Evolutionary conservation across 108 stramenopile species (phyloP), one percentile per base, ranked within the genome.

Genomic region (Mediolabrus comicus): DNA sequence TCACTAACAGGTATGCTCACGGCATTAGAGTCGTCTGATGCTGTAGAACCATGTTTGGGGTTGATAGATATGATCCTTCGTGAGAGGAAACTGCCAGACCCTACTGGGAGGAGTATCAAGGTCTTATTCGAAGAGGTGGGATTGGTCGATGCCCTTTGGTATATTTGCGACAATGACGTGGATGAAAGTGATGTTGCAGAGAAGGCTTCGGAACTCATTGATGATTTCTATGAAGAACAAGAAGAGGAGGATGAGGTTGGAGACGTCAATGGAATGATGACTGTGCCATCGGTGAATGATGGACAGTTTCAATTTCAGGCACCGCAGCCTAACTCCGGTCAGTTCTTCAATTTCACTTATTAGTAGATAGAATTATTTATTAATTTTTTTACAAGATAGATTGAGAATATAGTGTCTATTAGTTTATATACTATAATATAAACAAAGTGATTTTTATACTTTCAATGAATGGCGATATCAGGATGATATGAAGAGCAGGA

Each of bases 61-160:
- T 26, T 78, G 56, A 60, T 78, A 17, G 35, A 78, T 58, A 10
- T 39, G 30, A 35, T 78, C 26, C 51, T 78, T 59, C 56, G 57
- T 8, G 29, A 32, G 1, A 6, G 2, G 24, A n/a, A 13, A 2
- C 19, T 2, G n/a, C 27, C 27, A 6, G 13, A 13, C 9, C 14
- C 27, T 2, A 41, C 33, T 12, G 43, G 32, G 12, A 60, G 24
- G 59, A 66, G 57, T 16, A 24, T 75, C 8, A 4, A 39, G 17
- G 53, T 63, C 17, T 7, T 73, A 17, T 72, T 78, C 51, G 77
- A 78, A 51, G 77, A 78, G 53, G 71, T 32, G 9, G 71, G 77
- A 19, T 55, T 78, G 10, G 66, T 72, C 0, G 77, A 72, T 65
- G 77, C 71, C 25, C 49, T 78, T 29, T 65, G 65, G 65, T 58